Evolutionary conservation across 139 green algal genomes (phyloP).

Genomic region (Closterium sp.): DNA sequence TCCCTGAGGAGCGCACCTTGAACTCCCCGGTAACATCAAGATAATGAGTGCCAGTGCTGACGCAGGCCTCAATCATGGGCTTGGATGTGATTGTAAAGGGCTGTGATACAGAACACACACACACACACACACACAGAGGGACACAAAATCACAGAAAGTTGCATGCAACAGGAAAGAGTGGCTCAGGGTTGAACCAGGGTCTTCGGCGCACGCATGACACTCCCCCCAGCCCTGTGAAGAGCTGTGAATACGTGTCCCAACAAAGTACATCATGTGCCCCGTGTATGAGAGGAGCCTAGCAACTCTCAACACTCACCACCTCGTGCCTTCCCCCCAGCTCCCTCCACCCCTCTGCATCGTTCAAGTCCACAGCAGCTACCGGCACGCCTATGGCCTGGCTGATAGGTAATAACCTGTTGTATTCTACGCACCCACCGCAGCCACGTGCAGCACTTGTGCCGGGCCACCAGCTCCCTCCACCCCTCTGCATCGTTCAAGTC

Average conservation of each 20-base stretch:
- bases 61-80: slow-evolving; percentile 47
- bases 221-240: too few relatives aligned
- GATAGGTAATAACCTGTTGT: too few relatives aligned
- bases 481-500: not conserved
- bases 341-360: not conserved
- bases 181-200: not conserved
- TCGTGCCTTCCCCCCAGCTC: too few relatives aligned
- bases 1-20: not conserved
- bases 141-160: not conserved
- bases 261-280: too few relatives aligned
- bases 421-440: not conserved
- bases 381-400: not conserved
- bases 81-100: slow-evolving; percentile 45
- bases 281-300: too few relatives aligned
- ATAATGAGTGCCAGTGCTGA: slow-evolving; percentile 31
- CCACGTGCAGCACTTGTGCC: not conserved
- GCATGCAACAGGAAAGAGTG: not conserved
- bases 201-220: not conserved
- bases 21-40: slow-evolving; percentile 47
- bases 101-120: slow-evolving; percentile 2
- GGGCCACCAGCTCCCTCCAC: not conserved
- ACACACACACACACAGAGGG: not conserved
- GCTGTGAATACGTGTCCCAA: too few relatives aligned
- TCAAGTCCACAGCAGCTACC: not conserved
- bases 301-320: too few relatives aligned